A percentile compares a stretch with the other conserved stretches of the same genome.
Conservation (phyloP, 306 rosid genomes). For the Mucuna pruriens region DNA sequence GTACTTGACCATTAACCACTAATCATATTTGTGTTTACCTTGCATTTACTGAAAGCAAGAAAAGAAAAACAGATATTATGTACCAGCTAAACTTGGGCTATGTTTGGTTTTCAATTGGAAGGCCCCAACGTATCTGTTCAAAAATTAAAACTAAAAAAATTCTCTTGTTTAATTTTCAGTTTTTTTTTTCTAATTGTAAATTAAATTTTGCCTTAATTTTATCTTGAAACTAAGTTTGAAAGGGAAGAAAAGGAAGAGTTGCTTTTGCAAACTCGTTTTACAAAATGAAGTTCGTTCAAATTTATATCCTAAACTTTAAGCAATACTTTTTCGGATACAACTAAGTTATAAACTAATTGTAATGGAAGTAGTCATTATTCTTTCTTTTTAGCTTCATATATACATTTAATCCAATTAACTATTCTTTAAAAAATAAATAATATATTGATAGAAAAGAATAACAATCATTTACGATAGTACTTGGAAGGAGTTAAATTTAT, state of each 20-base stretch:
- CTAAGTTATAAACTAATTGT: neutral
- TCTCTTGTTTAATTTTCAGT: neutral
- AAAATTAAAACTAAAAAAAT: neutral
- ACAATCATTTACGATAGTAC: neutral
- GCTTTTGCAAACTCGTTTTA: neutral
- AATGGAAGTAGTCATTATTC: neutral
- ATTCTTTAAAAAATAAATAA: neutral
- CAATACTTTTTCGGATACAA: neutral
- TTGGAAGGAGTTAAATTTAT: neutral
- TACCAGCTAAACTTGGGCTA: neutral
- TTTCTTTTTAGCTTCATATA: neutral
- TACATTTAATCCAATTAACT: neutral
- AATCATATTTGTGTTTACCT: slow-evolving; percentile 23
- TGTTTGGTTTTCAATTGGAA: neutral
- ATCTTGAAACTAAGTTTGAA: neutral
- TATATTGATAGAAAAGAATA: neutral
- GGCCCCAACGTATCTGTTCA: no score
- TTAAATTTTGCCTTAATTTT: neutral
- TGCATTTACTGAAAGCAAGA: neutral
- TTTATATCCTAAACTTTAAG: no score
- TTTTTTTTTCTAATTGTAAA: neutral
- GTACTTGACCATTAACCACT: slow-evolving; percentile 37
- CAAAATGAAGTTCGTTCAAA: neutral
- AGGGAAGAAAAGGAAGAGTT: neutral
- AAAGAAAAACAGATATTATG: neutral